phyloP scores from a whole-genome alignment of 106 monocot genomes.

The Ottelia alismoides region DNA sequence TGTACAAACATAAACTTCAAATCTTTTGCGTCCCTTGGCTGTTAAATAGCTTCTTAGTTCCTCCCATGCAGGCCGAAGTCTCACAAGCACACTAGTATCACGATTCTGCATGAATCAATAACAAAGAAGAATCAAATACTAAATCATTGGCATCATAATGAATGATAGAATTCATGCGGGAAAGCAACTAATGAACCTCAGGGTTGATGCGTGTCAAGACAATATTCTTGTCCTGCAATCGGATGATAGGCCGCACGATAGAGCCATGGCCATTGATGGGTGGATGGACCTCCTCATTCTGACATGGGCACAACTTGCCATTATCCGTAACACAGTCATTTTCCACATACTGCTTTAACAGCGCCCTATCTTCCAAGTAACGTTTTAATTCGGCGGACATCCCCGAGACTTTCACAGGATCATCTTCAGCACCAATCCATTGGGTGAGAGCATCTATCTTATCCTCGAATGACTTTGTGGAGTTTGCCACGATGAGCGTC shows the following conservation, averaged over 20 bases:
- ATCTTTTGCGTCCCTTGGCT: conserved; percentile 80
- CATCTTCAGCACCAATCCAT: conserved; percentile 59
- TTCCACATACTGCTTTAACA: conserved; percentile 73
- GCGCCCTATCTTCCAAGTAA: conserved; percentile 63
- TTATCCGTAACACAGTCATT: conserved; percentile 42
- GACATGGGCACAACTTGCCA: conserved; percentile 36
- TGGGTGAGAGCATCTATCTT: conserved; percentile 61
- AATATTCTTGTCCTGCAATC: conserved; percentile 60
- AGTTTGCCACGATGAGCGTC: conserved; percentile 90
- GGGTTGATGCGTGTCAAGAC: conserved; percentile 90
- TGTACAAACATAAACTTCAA: conserved; percentile 96
- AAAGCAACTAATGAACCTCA: too few relatives aligned
- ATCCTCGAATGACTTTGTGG: conserved; percentile 94
- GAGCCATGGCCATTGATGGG: conserved; percentile 14
- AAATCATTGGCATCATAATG: too few relatives aligned
- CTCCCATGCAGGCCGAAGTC: conserved; percentile 89
- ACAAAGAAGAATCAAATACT: too few relatives aligned
- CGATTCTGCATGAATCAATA: too few relatives aligned
- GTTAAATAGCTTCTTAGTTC: conserved; percentile 80
- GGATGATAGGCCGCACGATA: conserved; percentile 62
- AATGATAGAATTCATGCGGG: too few relatives aligned
- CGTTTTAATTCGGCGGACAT: conserved; percentile 90
- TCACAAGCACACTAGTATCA: conserved; percentile 89
- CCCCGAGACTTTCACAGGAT: conserved; percentile 59
- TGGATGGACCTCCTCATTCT: conserved; percentile 53